phyloP scores from a whole-genome alignment of 2,329 filamentous ascomycete genomes.

The Colletotrichum liriopes region DNA sequence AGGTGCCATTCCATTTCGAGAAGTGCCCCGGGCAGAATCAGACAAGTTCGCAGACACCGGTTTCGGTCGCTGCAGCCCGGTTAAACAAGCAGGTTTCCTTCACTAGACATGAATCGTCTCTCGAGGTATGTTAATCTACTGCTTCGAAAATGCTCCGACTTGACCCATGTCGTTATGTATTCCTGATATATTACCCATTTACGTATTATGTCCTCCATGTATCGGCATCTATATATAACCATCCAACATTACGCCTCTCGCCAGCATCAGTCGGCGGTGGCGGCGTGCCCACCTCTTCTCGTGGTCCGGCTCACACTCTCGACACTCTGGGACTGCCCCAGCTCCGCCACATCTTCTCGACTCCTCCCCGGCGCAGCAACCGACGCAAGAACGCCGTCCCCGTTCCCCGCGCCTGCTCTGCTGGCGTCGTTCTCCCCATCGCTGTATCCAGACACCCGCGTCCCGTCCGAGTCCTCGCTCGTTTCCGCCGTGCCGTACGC shows the following conservation, averaged over 20 bases:
- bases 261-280: constrained; percentile 1
- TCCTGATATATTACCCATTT: background rate
- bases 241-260: too few species aligned
- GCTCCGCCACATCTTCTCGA: constrained; percentile 54
- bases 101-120: background rate
- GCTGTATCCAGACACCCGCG: constrained; percentile 8
- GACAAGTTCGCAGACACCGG: too few species aligned
- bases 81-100: background rate
- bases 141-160: too few species aligned
- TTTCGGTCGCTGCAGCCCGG: too few species aligned
- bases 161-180: background rate
- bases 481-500: constrained; percentile 62
- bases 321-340: constrained; percentile 44
- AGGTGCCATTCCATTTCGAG: too few species aligned
- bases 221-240: background rate
- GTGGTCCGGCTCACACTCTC: background rate
- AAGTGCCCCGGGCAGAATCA: too few species aligned
- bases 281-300: constrained; percentile 8
- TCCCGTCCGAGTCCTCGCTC: constrained; percentile 39
- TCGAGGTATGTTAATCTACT: too few species aligned
- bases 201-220: background rate
- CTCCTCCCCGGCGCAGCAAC: constrained; percentile 50
- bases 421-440: constrained; percentile 43
- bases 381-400: constrained; percentile 49
- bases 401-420: constrained; percentile 31